Percentiles rank a stretch among this genome's conserved stretches.
These are phyloP conservation scores for Tuber melanosporum DNA, from an alignment of 495 filamentous ascomycete species.

Conservation along the genomic window DNA sequence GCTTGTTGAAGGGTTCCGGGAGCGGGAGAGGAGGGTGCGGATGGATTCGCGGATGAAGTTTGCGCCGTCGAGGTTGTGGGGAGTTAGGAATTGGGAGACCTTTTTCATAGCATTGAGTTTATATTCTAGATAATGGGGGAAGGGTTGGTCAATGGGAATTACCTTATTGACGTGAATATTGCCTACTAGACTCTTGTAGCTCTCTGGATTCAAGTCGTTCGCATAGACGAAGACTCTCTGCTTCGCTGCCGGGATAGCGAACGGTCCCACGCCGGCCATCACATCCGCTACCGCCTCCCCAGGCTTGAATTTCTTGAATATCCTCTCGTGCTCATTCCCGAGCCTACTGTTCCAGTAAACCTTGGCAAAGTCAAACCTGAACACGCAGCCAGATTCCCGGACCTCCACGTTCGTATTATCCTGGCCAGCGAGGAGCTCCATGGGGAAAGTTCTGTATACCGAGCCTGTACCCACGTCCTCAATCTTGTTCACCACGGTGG, in stretches of 20 bases:
- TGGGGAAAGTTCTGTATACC: constrained; percentile 84
- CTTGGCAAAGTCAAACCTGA: constrained; percentile 69
- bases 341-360: constrained; percentile 97
- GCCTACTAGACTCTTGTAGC: constrained; percentile 61
- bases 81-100: constrained; percentile 65
- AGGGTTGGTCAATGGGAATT: constrained; percentile 6
- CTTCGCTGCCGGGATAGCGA: constrained; percentile 85
- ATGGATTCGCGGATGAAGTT: constrained; percentile 68
- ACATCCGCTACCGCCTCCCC: constrained; percentile 92
- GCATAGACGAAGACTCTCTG: constrained; percentile 91
- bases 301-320: constrained; percentile 68
- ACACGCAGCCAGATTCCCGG: constrained; percentile 56
- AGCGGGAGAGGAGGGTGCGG: constrained; percentile 52
- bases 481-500: constrained; percentile 92
- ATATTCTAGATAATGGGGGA: background rate
- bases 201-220: constrained; percentile 93
- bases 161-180: constrained; percentile 74
- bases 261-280: constrained; percentile 96
- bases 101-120: constrained; percentile 35
- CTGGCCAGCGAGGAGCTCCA: constrained; percentile 79
- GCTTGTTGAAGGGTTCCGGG: constrained; percentile 49
- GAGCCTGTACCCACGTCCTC: constrained; percentile 78
- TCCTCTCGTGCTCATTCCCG: constrained; percentile 74
- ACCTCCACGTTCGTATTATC: constrained; percentile 74
- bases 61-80: constrained; percentile 74